These are phyloP conservation scores for Fusarium verrucosum DNA, from an alignment of 2,329 filamentous ascomycete species.

Conservation along the genomic window DNA sequence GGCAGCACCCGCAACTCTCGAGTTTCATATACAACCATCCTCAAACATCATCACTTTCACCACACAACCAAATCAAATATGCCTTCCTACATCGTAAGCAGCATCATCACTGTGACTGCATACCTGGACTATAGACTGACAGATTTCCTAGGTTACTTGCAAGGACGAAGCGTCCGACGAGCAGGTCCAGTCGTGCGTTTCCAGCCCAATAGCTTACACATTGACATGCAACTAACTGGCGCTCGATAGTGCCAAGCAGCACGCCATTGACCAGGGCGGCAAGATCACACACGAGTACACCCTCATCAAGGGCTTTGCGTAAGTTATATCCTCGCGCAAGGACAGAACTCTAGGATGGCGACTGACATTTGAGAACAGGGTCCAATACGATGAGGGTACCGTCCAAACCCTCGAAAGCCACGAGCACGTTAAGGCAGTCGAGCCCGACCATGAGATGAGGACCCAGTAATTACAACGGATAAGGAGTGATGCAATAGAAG, in stretches of 20 bases:
- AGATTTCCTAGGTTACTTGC: constrained; percentile 73
- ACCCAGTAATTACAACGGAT: constrained; percentile 67
- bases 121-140: constrained; percentile 20
- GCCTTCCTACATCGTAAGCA: constrained; percentile 65
- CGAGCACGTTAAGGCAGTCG: constrained; percentile 78
- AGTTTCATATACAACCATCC: constrained; percentile 28
- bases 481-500: background rate
- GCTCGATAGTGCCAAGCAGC: constrained; percentile 78
- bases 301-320: constrained; percentile 94
- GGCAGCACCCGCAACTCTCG: constrained; percentile 32
- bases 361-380: constrained; percentile 59
- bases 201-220: background rate
- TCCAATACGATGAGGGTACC: constrained; percentile 73
- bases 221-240: background rate
- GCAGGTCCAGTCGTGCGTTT: constrained; percentile 72
- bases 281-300: constrained; percentile 85
- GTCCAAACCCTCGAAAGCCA: constrained; percentile 72
- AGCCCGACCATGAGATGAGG: constrained; percentile 74
- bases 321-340: constrained; percentile 52
- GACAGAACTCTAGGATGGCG: background rate
- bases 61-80: constrained; percentile 50
- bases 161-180: constrained; percentile 74
- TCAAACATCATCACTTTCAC: constrained; percentile 25
- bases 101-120: background rate
- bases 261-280: constrained; percentile 78